These are phyloP conservation scores for Polyporus arcularius DNA, from an alignment of 768 basidiomycete species.

Conservation along the genomic window DNA sequence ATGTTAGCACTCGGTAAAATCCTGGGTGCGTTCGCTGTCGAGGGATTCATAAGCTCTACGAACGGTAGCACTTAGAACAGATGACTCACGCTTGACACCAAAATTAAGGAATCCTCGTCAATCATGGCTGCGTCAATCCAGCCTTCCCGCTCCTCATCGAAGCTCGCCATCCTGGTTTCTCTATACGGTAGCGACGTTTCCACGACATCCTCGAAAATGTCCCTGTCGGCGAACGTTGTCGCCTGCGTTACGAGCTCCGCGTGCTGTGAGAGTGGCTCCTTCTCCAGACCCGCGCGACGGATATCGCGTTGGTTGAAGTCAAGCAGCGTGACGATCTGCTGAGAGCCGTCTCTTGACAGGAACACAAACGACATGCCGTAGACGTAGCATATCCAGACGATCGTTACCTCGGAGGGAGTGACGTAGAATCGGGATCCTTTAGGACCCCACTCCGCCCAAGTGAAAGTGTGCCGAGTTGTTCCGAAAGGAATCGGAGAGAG, in stretches of 20 bases:
- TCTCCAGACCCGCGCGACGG: slow-evolving; percentile 21
- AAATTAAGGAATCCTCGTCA: slow-evolving; percentile 54
- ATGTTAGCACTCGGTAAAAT: no score
- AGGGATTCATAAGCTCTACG: no score
- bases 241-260: neutral
- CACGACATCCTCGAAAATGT: slow-evolving; percentile 42
- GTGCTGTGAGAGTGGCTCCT: slow-evolving; percentile 7
- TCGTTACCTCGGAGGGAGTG: slow-evolving; percentile 27
- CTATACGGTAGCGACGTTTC: slow-evolving; percentile 50
- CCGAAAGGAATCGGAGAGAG: slow-evolving; percentile 26
- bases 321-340: slow-evolving; percentile 39
- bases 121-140: slow-evolving; percentile 44
- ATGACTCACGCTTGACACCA: slow-evolving; percentile 34
- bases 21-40: no score
- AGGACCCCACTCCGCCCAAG: slow-evolving; percentile 57
- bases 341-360: neutral
- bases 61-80: no score
- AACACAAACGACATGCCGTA: slow-evolving; percentile 46
- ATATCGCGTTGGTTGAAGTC: slow-evolving; percentile 48
- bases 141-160: neutral
- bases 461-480: slow-evolving; percentile 22
- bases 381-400: slow-evolving; percentile 60
- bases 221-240: slow-evolving; percentile 13
- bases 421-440: slow-evolving; percentile 43
- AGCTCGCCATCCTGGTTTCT: slow-evolving; percentile 25